Evolutionary conservation across 805 yeast genomes (phyloP).

Genomic region (Peterozyma xylosa): DNA sequence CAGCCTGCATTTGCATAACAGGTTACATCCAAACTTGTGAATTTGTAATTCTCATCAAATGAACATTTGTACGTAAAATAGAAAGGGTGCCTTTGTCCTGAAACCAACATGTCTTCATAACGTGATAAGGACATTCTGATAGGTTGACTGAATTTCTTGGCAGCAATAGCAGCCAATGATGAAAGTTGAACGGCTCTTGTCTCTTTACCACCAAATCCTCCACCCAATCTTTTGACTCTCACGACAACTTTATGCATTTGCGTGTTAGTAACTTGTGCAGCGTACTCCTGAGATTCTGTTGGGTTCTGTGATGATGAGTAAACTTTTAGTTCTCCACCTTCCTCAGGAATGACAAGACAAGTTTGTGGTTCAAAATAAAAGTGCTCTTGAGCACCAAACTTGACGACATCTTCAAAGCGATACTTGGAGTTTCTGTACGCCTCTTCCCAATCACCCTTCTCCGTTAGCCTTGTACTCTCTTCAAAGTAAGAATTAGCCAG

Average conservation of each 20-base stretch:
- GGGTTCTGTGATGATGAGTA: constrained; percentile 38
- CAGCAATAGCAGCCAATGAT: constrained; percentile 32
- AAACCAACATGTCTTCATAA: constrained; percentile 34
- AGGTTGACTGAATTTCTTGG: constrained; percentile 32
- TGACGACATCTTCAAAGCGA: constrained; percentile 27
- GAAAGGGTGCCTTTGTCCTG: constrained; percentile 43
- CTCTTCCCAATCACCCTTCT: constrained; percentile 31
- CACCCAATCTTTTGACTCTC: constrained; percentile 36
- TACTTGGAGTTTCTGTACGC: constrained; percentile 25
- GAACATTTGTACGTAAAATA: constrained; percentile 33
- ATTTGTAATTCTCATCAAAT: constrained; percentile 30
- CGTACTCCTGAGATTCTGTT: constrained; percentile 33
- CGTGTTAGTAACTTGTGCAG: constrained; percentile 34
- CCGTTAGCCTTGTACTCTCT: constrained; percentile 20
- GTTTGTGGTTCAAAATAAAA: constrained; percentile 41
- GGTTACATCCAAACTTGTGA: constrained; percentile 29
- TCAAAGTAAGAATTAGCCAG: constrained; percentile 30
- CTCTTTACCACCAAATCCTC: constrained; percentile 46
- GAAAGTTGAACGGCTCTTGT: constrained; percentile 31
- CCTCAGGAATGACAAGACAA: constrained; percentile 34
- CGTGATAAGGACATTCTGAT: constrained; percentile 32
- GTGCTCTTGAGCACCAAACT: constrained; percentile 42
- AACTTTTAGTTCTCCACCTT: constrained; percentile 36
- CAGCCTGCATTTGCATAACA: constrained; percentile 41
- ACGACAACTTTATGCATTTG: constrained; percentile 32